phyloP scores from a whole-genome alignment of 768 basidiomycete species.

The Mycena alexandri region DNA sequence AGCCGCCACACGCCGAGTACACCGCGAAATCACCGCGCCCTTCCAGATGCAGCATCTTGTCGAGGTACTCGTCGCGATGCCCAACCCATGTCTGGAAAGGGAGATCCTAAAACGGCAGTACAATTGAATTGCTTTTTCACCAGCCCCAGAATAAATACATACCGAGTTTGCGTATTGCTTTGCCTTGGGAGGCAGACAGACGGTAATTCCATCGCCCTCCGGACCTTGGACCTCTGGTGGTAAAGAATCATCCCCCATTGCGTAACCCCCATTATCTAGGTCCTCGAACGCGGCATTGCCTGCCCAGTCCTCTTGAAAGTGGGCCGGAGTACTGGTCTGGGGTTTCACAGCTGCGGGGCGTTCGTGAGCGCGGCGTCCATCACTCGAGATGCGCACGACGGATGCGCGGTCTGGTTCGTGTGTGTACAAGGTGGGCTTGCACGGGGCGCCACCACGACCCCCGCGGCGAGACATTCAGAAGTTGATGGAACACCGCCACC shows the following conservation, averaged over 20 bases:
- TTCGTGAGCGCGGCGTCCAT: neutral
- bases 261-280: constrained; percentile 10
- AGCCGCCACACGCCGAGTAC: neutral
- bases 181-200: too few species aligned
- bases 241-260: constrained; percentile 1
- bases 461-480: too few species aligned
- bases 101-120: too few species aligned
- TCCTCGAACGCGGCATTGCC: constrained; percentile 7
- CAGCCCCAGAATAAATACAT: neutral
- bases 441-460: neutral
- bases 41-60: constrained; percentile 5
- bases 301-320: neutral
- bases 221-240: neutral
- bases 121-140: too few species aligned
- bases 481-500: neutral
- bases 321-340: neutral
- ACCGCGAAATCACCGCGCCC: neutral
- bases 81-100: neutral
- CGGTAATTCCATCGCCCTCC: neutral
- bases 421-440: neutral
- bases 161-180: neutral
- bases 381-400: neutral
- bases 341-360: neutral
- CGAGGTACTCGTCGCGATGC: neutral
- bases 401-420: neutral